Evolutionary conservation across 345 rosid species (phyloP), one percentile per base, ranked within the genome.

Genomic region (Isatis tinctoria): DNA sequence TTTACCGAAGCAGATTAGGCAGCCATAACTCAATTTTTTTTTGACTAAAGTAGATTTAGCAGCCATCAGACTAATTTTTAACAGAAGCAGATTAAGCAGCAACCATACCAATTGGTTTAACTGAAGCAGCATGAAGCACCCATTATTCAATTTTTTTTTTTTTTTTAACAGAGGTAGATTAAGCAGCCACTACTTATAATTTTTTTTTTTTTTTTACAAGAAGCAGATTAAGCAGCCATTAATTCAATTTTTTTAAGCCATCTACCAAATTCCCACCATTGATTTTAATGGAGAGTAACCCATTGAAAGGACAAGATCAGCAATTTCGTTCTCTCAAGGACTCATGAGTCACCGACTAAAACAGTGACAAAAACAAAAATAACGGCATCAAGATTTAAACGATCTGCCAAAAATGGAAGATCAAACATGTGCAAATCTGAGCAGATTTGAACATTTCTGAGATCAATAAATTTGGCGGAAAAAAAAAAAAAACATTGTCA

Each of bases 271-370:
- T 24, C 47, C 68, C 56, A 77, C 76, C 72, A 48, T 7, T 35
- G 59, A 54, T 60, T 56, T 27, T 1, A 54, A 13, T 14, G 40
- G 30, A 70, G 65, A 70, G 41, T 2, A 20, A 35, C 51, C 6
- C 27, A 56, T 4, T 4, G n/a, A 65, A 59, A 63, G 22, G 18
- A 71, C 30, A 67, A 53, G 36, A 69, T 8, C 74, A 69, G 32
- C 44, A 63, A 17, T 69, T 54, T 56, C 17, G 59, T 62, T 69
- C 52, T 76, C 79, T 76, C 65, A 36, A 62, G 58, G n/a, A 33
- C 35, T 53, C 70, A 53, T 70, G 60, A 36, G 67, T 39, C 72
- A 77, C 80, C 72, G 56, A 71, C 76, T 58, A 65, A 77, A 39
- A 70, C 53, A 56, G 40, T 61, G 57, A 62, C 39, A 56, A 10